Conservation (phyloP, 495 filamentous ascomycete species). For the Penicillium samsonianum region DNA sequence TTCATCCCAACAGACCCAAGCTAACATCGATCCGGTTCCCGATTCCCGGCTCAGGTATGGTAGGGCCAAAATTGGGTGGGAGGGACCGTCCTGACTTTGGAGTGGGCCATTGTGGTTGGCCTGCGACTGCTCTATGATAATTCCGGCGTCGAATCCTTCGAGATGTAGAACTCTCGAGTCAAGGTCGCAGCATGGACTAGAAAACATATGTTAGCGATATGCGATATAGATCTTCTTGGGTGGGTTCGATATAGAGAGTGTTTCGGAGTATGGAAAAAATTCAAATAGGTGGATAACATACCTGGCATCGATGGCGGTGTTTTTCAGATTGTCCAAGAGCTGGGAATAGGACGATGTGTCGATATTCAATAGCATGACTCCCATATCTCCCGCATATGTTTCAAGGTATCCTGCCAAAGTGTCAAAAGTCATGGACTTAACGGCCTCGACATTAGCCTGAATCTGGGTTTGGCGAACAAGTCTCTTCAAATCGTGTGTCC, state of each 20-base stretch:
- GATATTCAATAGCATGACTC: constrained; percentile 30
- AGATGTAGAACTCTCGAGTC: constrained; percentile 2
- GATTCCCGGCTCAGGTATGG: constrained; percentile 10
- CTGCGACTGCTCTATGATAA: constrained; percentile 6
- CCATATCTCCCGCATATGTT: constrained; percentile 27
- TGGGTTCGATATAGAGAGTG: not conserved
- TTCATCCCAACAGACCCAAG: constrained; percentile 35
- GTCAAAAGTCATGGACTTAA: constrained; percentile 27
- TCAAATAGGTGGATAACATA: not conserved
- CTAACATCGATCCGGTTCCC: constrained; percentile 29
- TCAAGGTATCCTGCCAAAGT: constrained; percentile 24
- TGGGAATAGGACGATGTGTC: constrained; percentile 8
- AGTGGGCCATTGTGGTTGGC: not conserved
- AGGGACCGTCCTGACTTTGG: not conserved
- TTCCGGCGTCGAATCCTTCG: constrained; percentile 3
- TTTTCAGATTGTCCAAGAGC: not conserved
- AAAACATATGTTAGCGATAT: not conserved
- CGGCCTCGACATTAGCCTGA: constrained; percentile 26
- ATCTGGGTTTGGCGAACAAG: constrained; percentile 25
- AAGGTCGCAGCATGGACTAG: constrained; percentile 1
- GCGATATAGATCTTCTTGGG: not conserved
- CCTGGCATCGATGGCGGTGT: not conserved
- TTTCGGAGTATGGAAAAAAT: not conserved
- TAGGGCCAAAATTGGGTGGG: not conserved
- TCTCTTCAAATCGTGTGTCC: constrained; percentile 31